These are phyloP conservation scores for Cryptosporidium viatorum DNA, from an alignment of 169 alveolate genomes.

Conservation along the genomic window DNA sequence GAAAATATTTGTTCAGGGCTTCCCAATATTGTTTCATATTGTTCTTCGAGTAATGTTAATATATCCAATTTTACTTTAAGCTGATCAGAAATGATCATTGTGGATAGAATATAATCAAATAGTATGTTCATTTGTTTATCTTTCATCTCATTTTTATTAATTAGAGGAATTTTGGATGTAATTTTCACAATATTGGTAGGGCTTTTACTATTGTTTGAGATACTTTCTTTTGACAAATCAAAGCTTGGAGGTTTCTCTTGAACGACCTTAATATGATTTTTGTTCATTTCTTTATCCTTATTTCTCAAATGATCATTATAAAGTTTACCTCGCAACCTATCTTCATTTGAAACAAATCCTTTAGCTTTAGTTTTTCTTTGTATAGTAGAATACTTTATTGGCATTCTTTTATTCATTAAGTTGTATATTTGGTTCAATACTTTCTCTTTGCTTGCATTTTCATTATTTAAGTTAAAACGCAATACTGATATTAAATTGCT, in stretches of 20 bases:
- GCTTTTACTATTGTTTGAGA: neutral
- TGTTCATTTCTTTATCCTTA: neutral
- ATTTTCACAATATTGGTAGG: neutral
- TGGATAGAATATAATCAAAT: slow-evolving; percentile 59
- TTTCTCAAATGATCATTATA: neutral
- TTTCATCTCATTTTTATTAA: neutral
- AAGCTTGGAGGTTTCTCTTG: neutral
- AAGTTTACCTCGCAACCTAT: neutral
- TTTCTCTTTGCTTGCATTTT: slow-evolving; percentile 6
- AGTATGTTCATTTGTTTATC: neutral
- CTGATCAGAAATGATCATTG: slow-evolving; percentile 33
- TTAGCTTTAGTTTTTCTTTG: slow-evolving; percentile 14
- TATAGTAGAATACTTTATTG: slow-evolving; percentile 5
- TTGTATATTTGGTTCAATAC: slow-evolving; percentile 20
- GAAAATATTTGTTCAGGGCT: neutral
- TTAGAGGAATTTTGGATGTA: neutral
- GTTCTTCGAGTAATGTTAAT: slow-evolving; percentile 60
- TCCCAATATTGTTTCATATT: slow-evolving; percentile 35
- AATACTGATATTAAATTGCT: slow-evolving; percentile 16
- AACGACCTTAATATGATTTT: neutral
- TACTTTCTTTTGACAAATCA: neutral
- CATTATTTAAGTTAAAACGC: slow-evolving; percentile 53
- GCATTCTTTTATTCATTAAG: slow-evolving; percentile 19
- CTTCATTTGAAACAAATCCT: neutral
- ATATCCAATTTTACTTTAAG: slow-evolving; percentile 27